Evolutionary conservation across 169 alveolate species (phyloP), one percentile per base, ranked within the genome.

Genomic region (Plasmodium cynomolgi): DNA sequence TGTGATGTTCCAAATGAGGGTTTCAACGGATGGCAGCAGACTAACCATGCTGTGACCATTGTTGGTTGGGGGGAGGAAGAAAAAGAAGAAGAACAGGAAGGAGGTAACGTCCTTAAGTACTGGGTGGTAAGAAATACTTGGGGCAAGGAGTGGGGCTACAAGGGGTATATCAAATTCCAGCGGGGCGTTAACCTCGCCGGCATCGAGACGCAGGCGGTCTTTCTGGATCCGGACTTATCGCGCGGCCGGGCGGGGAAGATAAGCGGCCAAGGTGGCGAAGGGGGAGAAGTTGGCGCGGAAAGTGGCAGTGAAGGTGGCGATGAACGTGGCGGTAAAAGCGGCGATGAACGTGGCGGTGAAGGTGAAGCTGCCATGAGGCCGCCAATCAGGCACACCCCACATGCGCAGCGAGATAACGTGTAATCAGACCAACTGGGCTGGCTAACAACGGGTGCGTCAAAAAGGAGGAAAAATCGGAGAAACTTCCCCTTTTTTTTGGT

Each of bases 61-160:
- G 97, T 97, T 4, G 99, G 99, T 3, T 98, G 99, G 99, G 99
- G 99, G 15, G 98, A 98, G 73, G 92, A 93, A 68, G 68, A 71
- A 31, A 90, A 84, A 11, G 77, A 84, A 15, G 82, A 79, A 74
- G 44, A 73, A 37, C 84, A 83, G 11, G 75, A 84, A 9, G 84
- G 74, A 71, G 95, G 92, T 8, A 83, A 77, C 39, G 54, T 81
- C 39, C 73, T 92, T 26, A 97, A 97, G 92, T 97, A 96, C 86
- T 97, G 99, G 99, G 84, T 97, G 7, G 92, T 96, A 72, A 92
- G 98, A 82, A 97, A 97, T 83, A 95, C 97, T 29, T 97, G 98
- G 98, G 98, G 98, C 4, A 81, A n/a, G 5, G 83, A 92, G 11
- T 97, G 98, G 98, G 98, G 98, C 5, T 94, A 86, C 5, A 94